Base-by-base conservation (phyloP, 305 asterid genomes). In the Fraxinus ornus region DNA sequence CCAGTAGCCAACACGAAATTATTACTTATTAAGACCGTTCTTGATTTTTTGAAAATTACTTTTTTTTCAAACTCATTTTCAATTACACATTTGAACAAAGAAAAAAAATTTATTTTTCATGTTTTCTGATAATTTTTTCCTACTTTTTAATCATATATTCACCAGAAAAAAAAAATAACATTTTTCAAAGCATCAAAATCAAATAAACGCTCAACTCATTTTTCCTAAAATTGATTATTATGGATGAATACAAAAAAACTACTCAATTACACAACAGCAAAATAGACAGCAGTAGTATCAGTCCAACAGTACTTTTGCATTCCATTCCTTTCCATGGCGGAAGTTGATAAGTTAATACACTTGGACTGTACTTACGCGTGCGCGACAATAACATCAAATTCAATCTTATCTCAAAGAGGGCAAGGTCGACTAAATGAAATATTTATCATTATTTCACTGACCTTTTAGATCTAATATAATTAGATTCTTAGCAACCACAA, bases 241-340 rank as follows among this genome's bases (percentile, higher is more conserved):
- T 3, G 32, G 35, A 64, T 10, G 73, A 66, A 66, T 66, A 10
- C 73, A 66, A 66, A 66, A 66, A 66, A 4, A 17, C 73, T 28
- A 66, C 73, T 66, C 73, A 66, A 66, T 66, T 66, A 66, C 8
- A 24, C 73, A 66, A 66, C 73, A 66, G 73, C 73, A 66, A 66
- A 21, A 64, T 8, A 30, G 72, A 64, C 73, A 26, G 73, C 73
- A 66, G n/a, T 1, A 22, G 73, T 4, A 3, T 24, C 73, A 24
- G 13, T 66, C 35, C 73, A 24, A 64, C 73, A 24, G 73, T 10
- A 22, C 35, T 4, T 64, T 9, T 2, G 30, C 35, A 24, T 24
- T 64, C 73, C 71, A 62, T 62, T 62, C 15, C 71, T 49, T 49
- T 15, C 21, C 64, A 55, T n/a, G 8, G 64, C 64, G 19, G 24